These are phyloP conservation scores for Puccinia novopanici DNA, from an alignment of 1,284 basidiomycete genomes.

Conservation along the genomic window DNA sequence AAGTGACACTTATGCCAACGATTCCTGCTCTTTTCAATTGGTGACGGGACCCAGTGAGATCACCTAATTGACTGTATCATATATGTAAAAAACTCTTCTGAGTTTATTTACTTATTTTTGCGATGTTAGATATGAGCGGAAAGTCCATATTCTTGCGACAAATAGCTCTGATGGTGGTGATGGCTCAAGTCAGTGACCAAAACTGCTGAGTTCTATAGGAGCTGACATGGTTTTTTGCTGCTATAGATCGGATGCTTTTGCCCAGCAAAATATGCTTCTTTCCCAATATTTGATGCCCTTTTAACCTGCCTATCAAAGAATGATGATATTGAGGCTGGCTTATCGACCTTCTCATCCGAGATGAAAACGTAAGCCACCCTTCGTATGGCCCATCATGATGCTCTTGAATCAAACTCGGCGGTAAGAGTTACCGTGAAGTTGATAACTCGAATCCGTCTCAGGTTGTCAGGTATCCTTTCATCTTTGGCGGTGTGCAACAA, in stretches of 20 bases:
- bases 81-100: neutral
- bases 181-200: constrained; percentile 52
- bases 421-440: neutral
- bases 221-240: neutral
- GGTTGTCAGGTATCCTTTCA: constrained; percentile 40
- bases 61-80: neutral
- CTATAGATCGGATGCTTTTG: constrained; percentile 46
- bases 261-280: constrained; percentile 47
- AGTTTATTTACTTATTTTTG: neutral
- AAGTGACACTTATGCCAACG: constrained; percentile 75
- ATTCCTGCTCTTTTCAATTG: constrained; percentile 74
- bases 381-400: neutral
- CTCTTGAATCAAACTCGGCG: neutral
- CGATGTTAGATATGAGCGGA: constrained; percentile 55
- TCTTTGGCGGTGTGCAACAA: constrained; percentile 33
- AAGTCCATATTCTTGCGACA: constrained; percentile 57
- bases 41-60: constrained; percentile 46
- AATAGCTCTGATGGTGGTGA: constrained; percentile 56
- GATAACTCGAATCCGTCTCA: neutral
- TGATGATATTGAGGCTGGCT: constrained; percentile 69
- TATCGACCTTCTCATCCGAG: constrained; percentile 90
- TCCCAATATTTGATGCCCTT: constrained; percentile 46
- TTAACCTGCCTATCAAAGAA: constrained; percentile 48
- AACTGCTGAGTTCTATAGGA: neutral
- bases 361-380: constrained; percentile 68